phyloP scores from a whole-genome alignment of 352 stramenopile species.

The Globisporangium emineosum region DNA sequence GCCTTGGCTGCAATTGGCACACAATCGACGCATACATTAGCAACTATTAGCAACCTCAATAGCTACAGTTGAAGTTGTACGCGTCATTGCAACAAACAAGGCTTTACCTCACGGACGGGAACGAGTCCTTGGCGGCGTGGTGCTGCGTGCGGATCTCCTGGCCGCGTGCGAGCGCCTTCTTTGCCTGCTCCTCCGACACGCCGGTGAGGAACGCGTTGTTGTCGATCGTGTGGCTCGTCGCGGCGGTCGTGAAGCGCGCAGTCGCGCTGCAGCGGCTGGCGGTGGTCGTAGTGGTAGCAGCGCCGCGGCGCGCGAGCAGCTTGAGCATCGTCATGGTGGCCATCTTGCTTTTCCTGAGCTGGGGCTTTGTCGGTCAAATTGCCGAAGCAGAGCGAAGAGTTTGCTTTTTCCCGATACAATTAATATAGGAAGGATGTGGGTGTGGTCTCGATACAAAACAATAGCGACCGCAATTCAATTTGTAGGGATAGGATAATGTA shows the following conservation, averaged over 20 bases:
- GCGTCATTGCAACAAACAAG: not conserved
- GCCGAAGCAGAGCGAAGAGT: not conserved
- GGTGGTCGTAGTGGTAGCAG: not conserved
- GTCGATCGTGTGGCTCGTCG: conserved; percentile 35
- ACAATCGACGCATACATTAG: conserved; percentile 2
- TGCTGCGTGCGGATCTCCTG: conserved; percentile 64
- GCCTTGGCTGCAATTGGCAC: conserved; percentile 38
- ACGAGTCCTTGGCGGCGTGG: conserved; percentile 34
- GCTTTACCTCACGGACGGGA: conserved; percentile 33
- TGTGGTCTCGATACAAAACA: too few species aligned
- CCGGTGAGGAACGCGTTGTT: conserved; percentile 51
- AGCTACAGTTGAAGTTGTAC: not conserved
- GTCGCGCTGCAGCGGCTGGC: not conserved
- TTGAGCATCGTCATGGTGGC: conserved; percentile 14
- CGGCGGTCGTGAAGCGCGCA: conserved; percentile 25
- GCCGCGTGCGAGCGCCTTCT: conserved; percentile 42
- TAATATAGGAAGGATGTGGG: too few species aligned
- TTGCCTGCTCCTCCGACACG: conserved; percentile 49
- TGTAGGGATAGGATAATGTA: too few species aligned
- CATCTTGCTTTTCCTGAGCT: conserved; percentile 1
- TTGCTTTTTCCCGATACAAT: not conserved
- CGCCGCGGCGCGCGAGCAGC: conserved; percentile 8
- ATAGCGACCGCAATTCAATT: not conserved
- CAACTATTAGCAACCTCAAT: not conserved
- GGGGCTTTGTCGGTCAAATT: not conserved